Base-by-base conservation (phyloP, 768 basidiomycete species). In the Trametopsis cervina region DNA sequence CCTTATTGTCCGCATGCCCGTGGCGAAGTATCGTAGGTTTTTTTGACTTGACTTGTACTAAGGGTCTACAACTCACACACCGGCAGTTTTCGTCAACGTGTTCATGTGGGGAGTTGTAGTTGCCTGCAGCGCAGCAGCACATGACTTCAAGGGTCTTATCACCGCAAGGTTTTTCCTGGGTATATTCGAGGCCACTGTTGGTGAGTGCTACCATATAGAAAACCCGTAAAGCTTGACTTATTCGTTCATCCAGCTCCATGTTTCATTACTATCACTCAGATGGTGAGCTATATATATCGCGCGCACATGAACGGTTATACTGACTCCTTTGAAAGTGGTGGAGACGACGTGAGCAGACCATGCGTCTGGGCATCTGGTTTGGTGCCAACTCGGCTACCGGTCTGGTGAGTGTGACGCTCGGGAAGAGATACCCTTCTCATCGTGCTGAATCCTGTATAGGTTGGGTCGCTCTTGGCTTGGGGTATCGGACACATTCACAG, bases 261-360 rank as follows among this genome's bases (percentile, higher is more conserved):
- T 42, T 76, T 76, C 60, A 71, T 77, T 44, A 68, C 72, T 1
- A 67, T 76, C 44, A 75, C 72, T 20, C 69, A 71, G 46, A 72
- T 71, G 70, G 52, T 53, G 27, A 10, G 48, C 22, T 3, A 22
- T 45, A 12, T 24, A 15, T 50, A 17, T 7, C 13, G 17, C 33
- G 15, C 13, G 42, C 20, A 9, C 4, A 1, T 39, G 44, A 17
- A 33, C 9, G 17, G n/a, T 23, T 17, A 7, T 7, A 24, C 3
- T 42, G 21, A 25, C 18, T 35, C 13, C 18, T 36, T 13, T 1
- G 6, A 20, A n/a, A 53, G 52, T 76, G 73, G 73, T 74, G 73
- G 73, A 66, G 72, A 12, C 60, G 72, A n/a, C 65, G 72, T 11
- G 73, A 74, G 51, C 71, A 73, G 54, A 70, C 72, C 0, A 56